Evolutionary conservation across 2,329 filamentous ascomycete genomes (phyloP), one percentile per base, ranked within the genome.

Genomic region (Colletotrichum paranaense): DNA sequence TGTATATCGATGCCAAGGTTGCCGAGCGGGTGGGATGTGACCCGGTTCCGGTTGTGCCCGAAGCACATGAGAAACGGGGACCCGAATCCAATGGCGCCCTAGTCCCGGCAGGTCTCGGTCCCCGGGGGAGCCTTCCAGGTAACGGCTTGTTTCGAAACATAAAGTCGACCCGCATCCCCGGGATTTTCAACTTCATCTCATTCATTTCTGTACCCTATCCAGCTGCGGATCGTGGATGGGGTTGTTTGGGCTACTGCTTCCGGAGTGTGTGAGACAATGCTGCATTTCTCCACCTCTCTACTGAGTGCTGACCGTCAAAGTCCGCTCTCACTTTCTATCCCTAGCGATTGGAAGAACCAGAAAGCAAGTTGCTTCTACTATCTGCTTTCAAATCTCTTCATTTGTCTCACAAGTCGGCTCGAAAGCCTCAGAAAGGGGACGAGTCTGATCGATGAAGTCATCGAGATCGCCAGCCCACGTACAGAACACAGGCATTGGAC

Each of bases 1-100:
- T 19, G 38, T 42, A 8, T 5, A 60, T 26, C 22, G 32, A 60
- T 22, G 38, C 59, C 59, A 62, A 52, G 38, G 14, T 42, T 42
- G 38, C 26, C 42, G 59, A 19, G 42, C 14, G 26, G 19, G 46
- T 52, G 38, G 24, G 42, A 19, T 22, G n/a, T n/a, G 30, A 19
- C 38, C 38, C 16, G 22, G 62, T 65, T 65, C 49, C 62, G 62
- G 62, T 65, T 32, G 30, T 56, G 49, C 49, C 62, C 62, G 62
- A 65, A 56, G 22, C 62, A 16, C 49, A 26, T 38, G 28, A n/a
- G 46, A 53, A 53, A 52, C n/a, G 38, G 26, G n/a, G 49, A 26
- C 38, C 26, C 22, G 28, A 42, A 65, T 52, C 35, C 35, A 38
- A 38, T 38, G 35, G 22, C 24, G 30, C 12, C 28, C 6, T 8